Percentiles rank a stretch among this genome's conserved stretches.
These are phyloP conservation scores for Chrysoporthe cubensis DNA, from an alignment of 2,329 filamentous ascomycete species.

Conservation along the genomic window DNA sequence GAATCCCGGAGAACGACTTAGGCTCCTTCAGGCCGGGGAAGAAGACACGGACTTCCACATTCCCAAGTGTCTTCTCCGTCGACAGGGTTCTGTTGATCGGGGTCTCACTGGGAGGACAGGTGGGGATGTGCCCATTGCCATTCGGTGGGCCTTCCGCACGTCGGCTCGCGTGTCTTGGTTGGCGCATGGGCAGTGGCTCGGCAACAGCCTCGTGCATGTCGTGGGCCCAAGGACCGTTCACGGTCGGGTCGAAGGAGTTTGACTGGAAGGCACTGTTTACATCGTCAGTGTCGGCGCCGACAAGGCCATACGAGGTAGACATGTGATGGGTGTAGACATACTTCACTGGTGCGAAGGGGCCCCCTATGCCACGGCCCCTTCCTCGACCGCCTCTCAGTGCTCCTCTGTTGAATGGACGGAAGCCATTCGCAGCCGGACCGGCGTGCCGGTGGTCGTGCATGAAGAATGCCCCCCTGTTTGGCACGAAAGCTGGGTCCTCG, in stretches of 20 bases:
- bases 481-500: constrained; percentile 89
- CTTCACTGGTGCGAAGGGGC: constrained; percentile 64
- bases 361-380: constrained; percentile 59
- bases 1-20: constrained; percentile 72
- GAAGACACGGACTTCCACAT: constrained; percentile 80
- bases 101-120: constrained; percentile 60
- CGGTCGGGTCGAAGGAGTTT: constrained; percentile 61
- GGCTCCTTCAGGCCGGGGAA: constrained; percentile 76
- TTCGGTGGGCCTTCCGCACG: constrained; percentile 57
- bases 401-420: constrained; percentile 70
- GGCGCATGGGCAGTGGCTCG: constrained; percentile 47
- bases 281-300: constrained; percentile 16
- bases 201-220: constrained; percentile 84
- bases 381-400: constrained; percentile 56
- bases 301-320: background rate
- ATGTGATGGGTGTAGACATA: constrained; percentile 46
- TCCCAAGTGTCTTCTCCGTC: constrained; percentile 81
- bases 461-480: constrained; percentile 93
- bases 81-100: constrained; percentile 80
- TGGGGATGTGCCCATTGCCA: constrained; percentile 58
- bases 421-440: constrained; percentile 76
- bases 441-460: constrained; percentile 91
- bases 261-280: constrained; percentile 48
- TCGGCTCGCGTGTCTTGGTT: constrained; percentile 46
- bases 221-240: constrained; percentile 83